Conservation (phyloP, 306 rosid species). For the Cucurbita argyrosperma region DNA sequence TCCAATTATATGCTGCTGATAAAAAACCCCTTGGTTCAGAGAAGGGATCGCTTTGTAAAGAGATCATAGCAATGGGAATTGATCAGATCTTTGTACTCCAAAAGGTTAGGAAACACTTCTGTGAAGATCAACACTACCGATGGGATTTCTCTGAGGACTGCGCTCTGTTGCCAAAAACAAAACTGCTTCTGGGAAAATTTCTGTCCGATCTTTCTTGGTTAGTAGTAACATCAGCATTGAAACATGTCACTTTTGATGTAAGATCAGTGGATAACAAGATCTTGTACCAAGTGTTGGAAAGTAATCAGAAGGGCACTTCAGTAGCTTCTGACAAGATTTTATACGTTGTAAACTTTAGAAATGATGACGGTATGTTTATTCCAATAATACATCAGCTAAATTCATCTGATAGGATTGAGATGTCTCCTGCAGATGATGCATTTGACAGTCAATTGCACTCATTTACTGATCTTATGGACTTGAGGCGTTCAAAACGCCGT, state of each 20-base stretch:
- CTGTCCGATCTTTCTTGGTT: constrained; percentile 68
- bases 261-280: constrained; percentile 59
- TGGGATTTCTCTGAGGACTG: constrained; percentile 68
- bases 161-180: constrained; percentile 38
- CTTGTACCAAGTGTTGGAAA: constrained; percentile 47
- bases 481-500: constrained; percentile 83
- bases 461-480: constrained; percentile 21
- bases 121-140: constrained; percentile 39
- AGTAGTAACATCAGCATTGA: constrained; percentile 45
- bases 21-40: constrained; percentile 74
- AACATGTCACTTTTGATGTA: constrained; percentile 37
- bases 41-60: constrained; percentile 46
- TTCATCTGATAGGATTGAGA: constrained; percentile 11
- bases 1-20: constrained; percentile 50
- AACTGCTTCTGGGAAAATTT: constrained; percentile 52
- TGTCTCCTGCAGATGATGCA: constrained; percentile 8
- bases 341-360: constrained; percentile 37
- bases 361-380: constrained; percentile 27
- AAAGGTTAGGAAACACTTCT: constrained; percentile 30
- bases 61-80: constrained; percentile 34
- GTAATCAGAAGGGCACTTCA: constrained; percentile 9
- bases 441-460: constrained; percentile 17
- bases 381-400: constrained; percentile 35
- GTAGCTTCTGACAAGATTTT: constrained; percentile 16
- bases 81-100: constrained; percentile 58